Conservation (phyloP, 768 basidiomycete genomes). For the Lyophyllum semitale region DNA sequence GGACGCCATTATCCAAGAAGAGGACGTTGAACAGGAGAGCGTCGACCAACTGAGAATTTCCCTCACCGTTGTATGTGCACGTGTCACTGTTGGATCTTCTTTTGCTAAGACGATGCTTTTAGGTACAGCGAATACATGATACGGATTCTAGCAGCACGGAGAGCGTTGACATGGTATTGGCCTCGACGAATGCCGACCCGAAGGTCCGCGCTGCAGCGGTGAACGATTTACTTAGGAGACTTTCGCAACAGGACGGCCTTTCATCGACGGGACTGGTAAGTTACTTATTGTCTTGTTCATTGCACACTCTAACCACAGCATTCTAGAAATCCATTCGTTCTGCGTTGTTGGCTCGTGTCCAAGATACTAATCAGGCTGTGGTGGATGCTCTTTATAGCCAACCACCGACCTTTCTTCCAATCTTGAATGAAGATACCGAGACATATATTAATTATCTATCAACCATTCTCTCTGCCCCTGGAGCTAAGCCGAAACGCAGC, state of each 20-base stretch:
- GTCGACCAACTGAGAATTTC: slow-evolving; percentile 60
- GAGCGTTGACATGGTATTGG: slow-evolving; percentile 46
- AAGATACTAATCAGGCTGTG: slow-evolving; percentile 63
- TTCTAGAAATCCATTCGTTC: slow-evolving; percentile 57
- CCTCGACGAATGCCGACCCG: slow-evolving; percentile 62
- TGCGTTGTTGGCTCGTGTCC: slow-evolving; percentile 67
- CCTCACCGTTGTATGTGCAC: slow-evolving; percentile 51
- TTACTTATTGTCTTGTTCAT: not conserved
- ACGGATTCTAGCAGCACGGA: slow-evolving; percentile 12
- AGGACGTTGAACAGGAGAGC: slow-evolving; percentile 37
- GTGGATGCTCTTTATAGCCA: slow-evolving; percentile 68
- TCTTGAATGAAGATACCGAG: slow-evolving; percentile 40
- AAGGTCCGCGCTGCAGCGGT: slow-evolving; percentile 63
- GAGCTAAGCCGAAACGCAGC: slow-evolving; percentile 49
- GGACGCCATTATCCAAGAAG: slow-evolving; percentile 35
- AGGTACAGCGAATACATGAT: slow-evolving; percentile 9
- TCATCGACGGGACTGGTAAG: slow-evolving; percentile 46
- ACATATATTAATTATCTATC: slow-evolving; percentile 50
- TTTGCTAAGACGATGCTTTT: not conserved
- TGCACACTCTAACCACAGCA: slow-evolving; percentile 3
- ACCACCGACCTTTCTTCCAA: slow-evolving; percentile 44
- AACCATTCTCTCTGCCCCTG: slow-evolving; percentile 32
- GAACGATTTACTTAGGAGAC: slow-evolving; percentile 45
- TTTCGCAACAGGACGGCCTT: slow-evolving; percentile 31
- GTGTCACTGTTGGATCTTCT: not conserved